Base-by-base conservation (phyloP, 805 yeast species). In the Saccharomyces paradoxus region DNA sequence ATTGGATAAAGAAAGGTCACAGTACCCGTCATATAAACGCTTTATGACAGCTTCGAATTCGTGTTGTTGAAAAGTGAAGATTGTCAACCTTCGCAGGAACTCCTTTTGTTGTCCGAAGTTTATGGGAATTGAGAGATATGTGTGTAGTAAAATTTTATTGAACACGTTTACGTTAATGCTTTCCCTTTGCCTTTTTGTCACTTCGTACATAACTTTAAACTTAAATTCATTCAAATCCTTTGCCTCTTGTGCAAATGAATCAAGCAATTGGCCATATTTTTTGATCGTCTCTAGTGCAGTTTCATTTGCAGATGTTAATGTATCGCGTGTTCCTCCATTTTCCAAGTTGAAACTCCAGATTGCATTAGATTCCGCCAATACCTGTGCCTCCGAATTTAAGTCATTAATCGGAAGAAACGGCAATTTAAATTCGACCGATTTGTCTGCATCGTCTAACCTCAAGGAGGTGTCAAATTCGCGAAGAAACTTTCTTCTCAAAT, bases 361-460 rank as follows among this genome's bases (percentile, higher is more conserved):
- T 0, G 97, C 97, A 56, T 81, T 77, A 0, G 92, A 81, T 69
- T 92, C 98, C 0, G 85, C 83, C 47, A 86, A 53, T 1, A 88
- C 70, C 57, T 82, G 77, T 24, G 73, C 64, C 13, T 66, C 57
- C 2, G 72, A 57, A 1, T 61, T 60, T 8, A 87, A 64, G 8
- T 74, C 73, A 0, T 74, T 60, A 1, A 81, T 64, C 1, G 96
- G 91, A 46, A 92, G 71, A 55, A 92, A 80, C 2, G 97, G 97
- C 2, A 89, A 46, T 31, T 55, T 50, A 10, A 56, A 56, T 44
- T 53, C 50, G 12, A 57, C 58, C 9, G 53, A 55, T 26, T 62
- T 60, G 13, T 54, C 54, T 30, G 56, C 63, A 22, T 55, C 56
- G 7, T 60, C 51, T 29, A 62, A 56, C 32, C 70, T 59, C 4